Conservation (phyloP, 768 basidiomycete genomes). For the Lanmaoa pseudosensibilis region DNA sequence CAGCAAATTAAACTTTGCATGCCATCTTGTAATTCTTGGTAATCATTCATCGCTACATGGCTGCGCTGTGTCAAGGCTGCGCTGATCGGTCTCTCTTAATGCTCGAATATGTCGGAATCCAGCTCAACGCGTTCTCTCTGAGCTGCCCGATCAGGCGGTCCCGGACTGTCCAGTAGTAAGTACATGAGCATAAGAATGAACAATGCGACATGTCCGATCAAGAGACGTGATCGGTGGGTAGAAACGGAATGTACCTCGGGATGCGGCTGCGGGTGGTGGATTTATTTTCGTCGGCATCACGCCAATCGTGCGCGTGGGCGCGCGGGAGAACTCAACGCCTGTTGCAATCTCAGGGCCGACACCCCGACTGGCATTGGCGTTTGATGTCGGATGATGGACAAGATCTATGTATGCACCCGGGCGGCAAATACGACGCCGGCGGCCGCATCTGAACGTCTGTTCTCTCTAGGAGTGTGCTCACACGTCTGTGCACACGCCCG, state of each 20-base stretch:
- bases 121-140: background rate
- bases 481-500: background rate
- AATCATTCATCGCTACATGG: background rate
- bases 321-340: background rate
- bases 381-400: background rate
- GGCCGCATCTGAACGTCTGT: no score
- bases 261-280: background rate
- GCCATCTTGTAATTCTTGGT: background rate
- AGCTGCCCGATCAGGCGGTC: background rate
- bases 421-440: background rate
- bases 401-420: background rate
- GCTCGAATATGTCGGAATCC: background rate
- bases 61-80: constrained; percentile 7
- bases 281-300: background rate
- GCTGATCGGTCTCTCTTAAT: constrained; percentile 1
- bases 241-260: background rate
- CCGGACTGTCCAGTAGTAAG: background rate
- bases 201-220: background rate
- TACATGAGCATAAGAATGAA: background rate
- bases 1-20: background rate
- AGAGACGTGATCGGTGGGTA: background rate
- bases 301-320: background rate
- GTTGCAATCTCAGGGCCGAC: background rate
- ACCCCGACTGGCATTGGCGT: background rate
- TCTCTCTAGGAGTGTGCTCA: background rate